A percentile compares a stretch with the other conserved stretches of the same genome.
Evolutionary conservation across 1,139 yeast genomes (phyloP).

Genomic region (Yamadazyma jaroonii): DNA sequence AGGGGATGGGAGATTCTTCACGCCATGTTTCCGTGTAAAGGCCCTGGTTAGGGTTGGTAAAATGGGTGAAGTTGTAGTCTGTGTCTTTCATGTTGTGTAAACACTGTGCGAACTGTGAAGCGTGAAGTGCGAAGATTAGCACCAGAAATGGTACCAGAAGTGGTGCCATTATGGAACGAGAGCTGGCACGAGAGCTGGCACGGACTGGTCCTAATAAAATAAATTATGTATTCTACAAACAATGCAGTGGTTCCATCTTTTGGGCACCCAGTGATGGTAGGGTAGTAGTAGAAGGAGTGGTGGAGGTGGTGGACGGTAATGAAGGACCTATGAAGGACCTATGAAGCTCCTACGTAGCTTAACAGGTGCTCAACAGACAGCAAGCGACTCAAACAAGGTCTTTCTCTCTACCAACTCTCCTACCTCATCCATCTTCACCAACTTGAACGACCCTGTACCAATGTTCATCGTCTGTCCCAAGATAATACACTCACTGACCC

Average conservation of each 20-base stretch:
- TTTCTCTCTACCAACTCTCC: slow-evolving; percentile 50
- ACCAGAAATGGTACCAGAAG: too few relatives aligned
- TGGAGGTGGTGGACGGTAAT: neutral
- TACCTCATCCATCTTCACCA: slow-evolving; percentile 58
- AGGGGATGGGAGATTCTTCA: slow-evolving; percentile 39
- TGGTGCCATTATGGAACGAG: too few relatives aligned
- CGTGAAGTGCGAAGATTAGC: too few relatives aligned
- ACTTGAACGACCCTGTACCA: slow-evolving; percentile 95
- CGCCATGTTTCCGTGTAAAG: slow-evolving; percentile 42
- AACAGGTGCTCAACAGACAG: too few relatives aligned
- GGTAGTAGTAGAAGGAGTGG: neutral
- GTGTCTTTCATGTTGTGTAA: slow-evolving; percentile 6
- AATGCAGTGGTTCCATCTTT: too few relatives aligned
- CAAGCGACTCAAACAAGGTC: slow-evolving; percentile 53
- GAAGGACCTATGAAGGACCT: too few relatives aligned
- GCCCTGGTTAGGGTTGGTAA: slow-evolving; percentile 39
- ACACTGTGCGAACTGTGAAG: too few relatives aligned
- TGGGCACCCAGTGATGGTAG: too few relatives aligned
- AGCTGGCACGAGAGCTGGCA: too few relatives aligned
- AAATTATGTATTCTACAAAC: too few relatives aligned
- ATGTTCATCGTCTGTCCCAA: slow-evolving; percentile 96
- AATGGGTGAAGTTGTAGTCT: slow-evolving; percentile 32
- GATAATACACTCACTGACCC: slow-evolving; percentile 97
- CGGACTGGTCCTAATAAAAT: too few relatives aligned
- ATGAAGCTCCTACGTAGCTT: too few relatives aligned